phyloP scores from a whole-genome alignment of 306 rosid species.

The Acacia melanoxylon region DNA sequence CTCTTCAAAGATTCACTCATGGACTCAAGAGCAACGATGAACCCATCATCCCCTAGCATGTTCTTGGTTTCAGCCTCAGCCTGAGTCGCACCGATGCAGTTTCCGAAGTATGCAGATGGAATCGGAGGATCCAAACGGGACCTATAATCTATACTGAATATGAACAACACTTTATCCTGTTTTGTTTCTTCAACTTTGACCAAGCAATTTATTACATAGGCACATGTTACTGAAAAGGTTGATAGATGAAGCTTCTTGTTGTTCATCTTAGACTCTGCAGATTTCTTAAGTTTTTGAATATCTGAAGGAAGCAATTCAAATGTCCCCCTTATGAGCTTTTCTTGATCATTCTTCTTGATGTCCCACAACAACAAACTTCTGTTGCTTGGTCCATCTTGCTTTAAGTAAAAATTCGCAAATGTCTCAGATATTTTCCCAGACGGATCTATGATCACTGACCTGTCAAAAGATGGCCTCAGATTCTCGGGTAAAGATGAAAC shows the following conservation, averaged over 20 bases:
- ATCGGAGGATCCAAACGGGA: background rate
- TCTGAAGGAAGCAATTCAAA: background rate
- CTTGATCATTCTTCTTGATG: background rate
- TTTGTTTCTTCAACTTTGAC: background rate
- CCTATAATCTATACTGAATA: background rate
- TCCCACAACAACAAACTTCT: background rate
- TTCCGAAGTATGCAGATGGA: background rate
- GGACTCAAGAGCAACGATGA: conserved; percentile 5
- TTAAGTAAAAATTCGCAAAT: background rate
- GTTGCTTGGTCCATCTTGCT: background rate
- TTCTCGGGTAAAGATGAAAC: background rate
- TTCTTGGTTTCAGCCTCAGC: background rate
- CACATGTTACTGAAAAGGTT: background rate
- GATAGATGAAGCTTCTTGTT: background rate
- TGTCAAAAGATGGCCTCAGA: background rate
- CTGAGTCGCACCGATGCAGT: background rate
- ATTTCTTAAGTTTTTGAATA: background rate
- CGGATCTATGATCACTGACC: background rate
- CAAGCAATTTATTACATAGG: background rate
- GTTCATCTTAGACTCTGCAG: background rate
- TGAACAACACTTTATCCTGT: background rate
- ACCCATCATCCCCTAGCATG: background rate
- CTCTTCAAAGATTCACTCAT: conserved; percentile 26
- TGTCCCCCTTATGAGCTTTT: background rate
- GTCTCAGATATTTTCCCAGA: background rate